Base-by-base conservation (phyloP, 2,329 filamentous ascomycete species). In the Apiospora koreana region DNA sequence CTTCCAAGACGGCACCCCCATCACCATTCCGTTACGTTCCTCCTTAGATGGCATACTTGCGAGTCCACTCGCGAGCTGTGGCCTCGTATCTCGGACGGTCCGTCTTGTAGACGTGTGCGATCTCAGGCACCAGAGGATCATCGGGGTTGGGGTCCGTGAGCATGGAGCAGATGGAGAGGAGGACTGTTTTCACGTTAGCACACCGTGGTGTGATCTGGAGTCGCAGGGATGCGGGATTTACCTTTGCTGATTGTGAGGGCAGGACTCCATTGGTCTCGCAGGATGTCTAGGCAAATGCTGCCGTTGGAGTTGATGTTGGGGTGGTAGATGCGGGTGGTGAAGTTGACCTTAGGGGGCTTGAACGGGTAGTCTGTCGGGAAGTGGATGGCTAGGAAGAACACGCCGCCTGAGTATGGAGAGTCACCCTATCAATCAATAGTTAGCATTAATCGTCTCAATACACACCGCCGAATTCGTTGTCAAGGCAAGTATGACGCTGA, bases 261-360 rank as follows among this genome's bases (percentile, higher is more conserved):
- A 54, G 96, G 96, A 83, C 95, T 98, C 96, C 96, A 99, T 87
- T 99, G 96, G 84, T 99, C 96, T 87, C 96, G 92, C 80, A 99
- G 88, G 81, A 99, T 99, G 81, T 99, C 96, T 82, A 99, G 86
- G 84, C 96, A 99, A 85, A 99, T 99, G 85, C 95, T 98, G 84
- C 96, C 96, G 84, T 98, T 98, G 77, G 94, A 97, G 91, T 99
- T 99, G 94, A 99, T 99, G 87, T 99, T 99, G 79, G 96, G 96
- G 87, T 99, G 96, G 84, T 99, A 99, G 87, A 99, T 98, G 81
- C 95, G 93, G 75, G 96, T 99, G 78, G 94, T 98, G 90, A 99
- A 99, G 92, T 98, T 98, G 85, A 99, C 95, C 91, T 99, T 99
- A 77, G 96, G 96, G 74, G 96, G 96, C 92, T 99, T 99, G 90